Percentiles rank a stretch among this genome's conserved stretches.
phyloP scores from a whole-genome alignment of 2,329 filamentous ascomycete genomes.

The Beauveria sp. region DNA sequence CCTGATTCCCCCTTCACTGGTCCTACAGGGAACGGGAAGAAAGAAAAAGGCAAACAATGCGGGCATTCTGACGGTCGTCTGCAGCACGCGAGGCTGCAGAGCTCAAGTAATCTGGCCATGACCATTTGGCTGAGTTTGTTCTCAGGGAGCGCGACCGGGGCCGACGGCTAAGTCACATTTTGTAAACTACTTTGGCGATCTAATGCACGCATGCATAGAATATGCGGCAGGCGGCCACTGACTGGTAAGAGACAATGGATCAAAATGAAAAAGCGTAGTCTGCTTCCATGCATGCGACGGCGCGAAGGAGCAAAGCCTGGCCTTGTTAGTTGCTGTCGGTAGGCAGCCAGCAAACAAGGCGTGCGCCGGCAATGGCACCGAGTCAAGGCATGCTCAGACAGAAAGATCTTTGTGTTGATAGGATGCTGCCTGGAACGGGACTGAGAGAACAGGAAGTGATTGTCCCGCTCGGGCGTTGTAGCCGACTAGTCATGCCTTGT shows the following conservation, averaged over 20 bases:
- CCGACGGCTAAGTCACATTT: background rate
- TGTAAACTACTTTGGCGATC: background rate
- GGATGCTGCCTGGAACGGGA: background rate
- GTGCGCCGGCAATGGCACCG: background rate
- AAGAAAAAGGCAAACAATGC: background rate
- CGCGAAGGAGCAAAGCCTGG: conserved; percentile 1
- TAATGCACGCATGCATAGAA: background rate
- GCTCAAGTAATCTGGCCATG: background rate
- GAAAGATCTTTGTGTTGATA: background rate
- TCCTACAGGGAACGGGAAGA: background rate
- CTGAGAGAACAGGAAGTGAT: background rate
- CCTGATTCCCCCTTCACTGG: background rate
- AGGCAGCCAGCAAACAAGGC: background rate
- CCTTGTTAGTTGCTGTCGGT: background rate
- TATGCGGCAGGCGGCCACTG: background rate
- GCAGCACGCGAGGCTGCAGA: background rate
- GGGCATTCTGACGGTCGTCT: background rate
- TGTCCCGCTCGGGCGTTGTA: background rate
- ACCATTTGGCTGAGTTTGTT: background rate
- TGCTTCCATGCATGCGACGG: background rate
- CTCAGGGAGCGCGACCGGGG: background rate
- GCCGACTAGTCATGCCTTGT: background rate
- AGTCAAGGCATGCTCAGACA: background rate
- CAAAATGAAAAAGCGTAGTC: background rate
- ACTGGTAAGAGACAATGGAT: background rate